Conservation (phyloP, 2,329 filamentous ascomycete species). For the Triangularia setosa region DNA sequence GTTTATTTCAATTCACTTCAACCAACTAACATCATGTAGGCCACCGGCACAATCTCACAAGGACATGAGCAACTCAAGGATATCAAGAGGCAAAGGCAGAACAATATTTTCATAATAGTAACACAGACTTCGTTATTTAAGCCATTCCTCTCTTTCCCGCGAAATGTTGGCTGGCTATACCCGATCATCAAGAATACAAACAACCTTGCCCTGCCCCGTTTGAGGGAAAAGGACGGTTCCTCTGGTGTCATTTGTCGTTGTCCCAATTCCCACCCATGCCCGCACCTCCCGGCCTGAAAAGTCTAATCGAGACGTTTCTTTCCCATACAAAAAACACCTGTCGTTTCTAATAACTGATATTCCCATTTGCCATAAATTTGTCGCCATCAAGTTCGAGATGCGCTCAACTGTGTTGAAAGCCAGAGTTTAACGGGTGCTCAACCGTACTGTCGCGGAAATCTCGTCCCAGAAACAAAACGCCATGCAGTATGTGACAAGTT, state of each 20-base stretch:
- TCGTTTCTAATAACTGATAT: slow-evolving; percentile 6
- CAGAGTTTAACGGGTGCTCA: slow-evolving; percentile 21
- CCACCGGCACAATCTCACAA: not conserved
- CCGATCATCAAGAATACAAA: not conserved
- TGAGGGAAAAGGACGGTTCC: not conserved
- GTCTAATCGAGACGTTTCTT: slow-evolving; percentile 9
- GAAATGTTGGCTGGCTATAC: not conserved
- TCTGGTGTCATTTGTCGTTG: slow-evolving; percentile 1
- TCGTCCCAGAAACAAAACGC: slow-evolving; percentile 6
- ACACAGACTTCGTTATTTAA: not conserved
- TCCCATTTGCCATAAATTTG: slow-evolving; percentile 8
- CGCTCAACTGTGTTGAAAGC: slow-evolving; percentile 21
- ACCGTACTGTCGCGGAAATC: not conserved
- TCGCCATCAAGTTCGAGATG: slow-evolving; percentile 6
- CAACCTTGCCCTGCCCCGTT: not conserved
- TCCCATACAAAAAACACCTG: slow-evolving; percentile 7
- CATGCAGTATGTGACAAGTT: slow-evolving; percentile 13
- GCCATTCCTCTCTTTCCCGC: not conserved
- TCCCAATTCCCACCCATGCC: slow-evolving; percentile 10
- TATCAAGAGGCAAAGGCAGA: not conserved
- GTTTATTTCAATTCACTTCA: too few species aligned
- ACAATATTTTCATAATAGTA: not conserved
- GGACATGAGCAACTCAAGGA: not conserved
- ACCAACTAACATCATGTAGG: not conserved
- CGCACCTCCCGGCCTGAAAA: slow-evolving; percentile 2